Conservation (phyloP, 768 basidiomycete genomes). For the Cystobasidium tubakii region DNA sequence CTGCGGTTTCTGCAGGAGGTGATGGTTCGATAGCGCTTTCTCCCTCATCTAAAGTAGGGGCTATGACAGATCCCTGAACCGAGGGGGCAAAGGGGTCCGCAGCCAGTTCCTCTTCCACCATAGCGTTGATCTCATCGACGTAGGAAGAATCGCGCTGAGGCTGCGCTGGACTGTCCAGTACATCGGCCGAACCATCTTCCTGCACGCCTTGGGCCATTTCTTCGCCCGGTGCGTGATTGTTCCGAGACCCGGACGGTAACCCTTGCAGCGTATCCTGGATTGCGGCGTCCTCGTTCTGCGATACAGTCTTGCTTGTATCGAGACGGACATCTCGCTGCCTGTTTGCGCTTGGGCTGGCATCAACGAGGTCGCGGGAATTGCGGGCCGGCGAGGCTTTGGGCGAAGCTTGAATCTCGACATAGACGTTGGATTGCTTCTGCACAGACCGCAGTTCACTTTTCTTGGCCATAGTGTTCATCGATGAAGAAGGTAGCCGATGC, state of each 20-base stretch:
- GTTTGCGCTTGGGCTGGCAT: not conserved
- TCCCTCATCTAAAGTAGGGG: too few relatives aligned
- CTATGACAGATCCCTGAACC: too few relatives aligned
- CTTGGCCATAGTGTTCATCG: not conserved
- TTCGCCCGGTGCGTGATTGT: too few relatives aligned
- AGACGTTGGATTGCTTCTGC: not conserved
- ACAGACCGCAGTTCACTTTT: not conserved
- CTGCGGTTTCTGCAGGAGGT: not conserved
- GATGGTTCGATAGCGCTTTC: not conserved
- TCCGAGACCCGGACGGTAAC: too few relatives aligned
- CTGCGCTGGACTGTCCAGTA: not conserved
- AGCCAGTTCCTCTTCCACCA: conserved; percentile 13
- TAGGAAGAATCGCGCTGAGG: not conserved
- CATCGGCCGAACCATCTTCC: too few relatives aligned
- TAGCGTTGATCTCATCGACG: not conserved
- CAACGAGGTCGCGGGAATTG: not conserved
- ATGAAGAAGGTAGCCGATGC: too few relatives aligned
- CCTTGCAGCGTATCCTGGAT: too few relatives aligned
- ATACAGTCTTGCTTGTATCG: not conserved
- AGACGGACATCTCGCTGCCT: not conserved
- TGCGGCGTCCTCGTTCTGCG: too few relatives aligned
- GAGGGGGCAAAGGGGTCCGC: too few relatives aligned
- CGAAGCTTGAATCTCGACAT: not conserved
- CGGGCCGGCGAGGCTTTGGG: not conserved
- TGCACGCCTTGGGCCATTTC: too few relatives aligned